Evolutionary conservation across 1,284 basidiomycete species (phyloP), one percentile per base, ranked within the genome.

Genomic region (Fomitopsis schrenkii): DNA sequence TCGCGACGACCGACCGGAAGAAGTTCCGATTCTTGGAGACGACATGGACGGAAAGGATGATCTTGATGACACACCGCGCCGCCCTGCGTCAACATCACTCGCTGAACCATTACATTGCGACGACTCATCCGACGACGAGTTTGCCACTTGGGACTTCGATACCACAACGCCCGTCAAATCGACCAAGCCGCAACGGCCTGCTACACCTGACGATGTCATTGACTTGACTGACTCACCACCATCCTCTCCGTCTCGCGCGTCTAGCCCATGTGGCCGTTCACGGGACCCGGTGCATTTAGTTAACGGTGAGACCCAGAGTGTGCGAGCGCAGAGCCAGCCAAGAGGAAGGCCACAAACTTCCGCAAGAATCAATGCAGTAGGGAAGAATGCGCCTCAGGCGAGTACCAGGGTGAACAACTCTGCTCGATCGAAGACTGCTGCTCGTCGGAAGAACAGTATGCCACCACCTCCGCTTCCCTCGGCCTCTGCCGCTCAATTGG

Each of bases 41-140:
- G 30, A 36, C 33, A 19, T 9, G 36, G 52, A 54, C n/a, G 52
- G 22, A 6, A 54, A 40, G 52, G 35, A 54, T n/a, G 52, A 56
- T 12, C 14, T 22, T n/a, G 48, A 48, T 41, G 58, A 52, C 35
- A 44, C 48, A 19, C 33, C n/a, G 14, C 58, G 56, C 15, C 7
- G 12, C 8, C 19, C 52, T 54, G 5, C 35, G 30, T 17, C 50
- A 38, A 1, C 35, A 12, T 22, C 52, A 9, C 38, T 33, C 19
- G 12, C n/a, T 38, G 9, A 15, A 9, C 14, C 35, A 4, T 33
- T 15, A 5, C 33, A 4, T 7, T 40, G 46, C 2, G 69, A 64
- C 4, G 69, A 74, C 41, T 74, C 74, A 35, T 80, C 80, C 14
- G 81, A 82, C 35, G 81, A 82, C 59, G 80, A 83, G 62, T 67